phyloP scores from a whole-genome alignment of 2,329 filamentous ascomycete species.

The Aureobasidium sp. region DNA sequence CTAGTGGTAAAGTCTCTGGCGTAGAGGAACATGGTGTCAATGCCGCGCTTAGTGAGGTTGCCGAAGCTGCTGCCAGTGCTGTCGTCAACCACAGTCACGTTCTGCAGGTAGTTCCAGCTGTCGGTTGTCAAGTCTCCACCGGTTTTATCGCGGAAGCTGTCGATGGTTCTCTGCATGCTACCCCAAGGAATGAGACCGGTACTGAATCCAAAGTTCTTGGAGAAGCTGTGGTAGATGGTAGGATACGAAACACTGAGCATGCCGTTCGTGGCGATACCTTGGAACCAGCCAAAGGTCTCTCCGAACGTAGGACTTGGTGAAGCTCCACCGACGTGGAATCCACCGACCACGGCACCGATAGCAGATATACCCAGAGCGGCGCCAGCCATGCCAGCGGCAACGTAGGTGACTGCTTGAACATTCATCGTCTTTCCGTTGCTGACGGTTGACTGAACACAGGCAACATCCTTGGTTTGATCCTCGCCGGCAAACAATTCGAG shows the following conservation, averaged over 20 bases:
- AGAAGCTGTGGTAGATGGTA: conserved; percentile 77
- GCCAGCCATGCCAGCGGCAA: conserved; percentile 78
- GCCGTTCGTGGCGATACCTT: conserved; percentile 88
- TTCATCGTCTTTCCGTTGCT: conserved; percentile 80
- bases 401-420: conserved; percentile 70
- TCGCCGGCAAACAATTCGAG: conserved; percentile 63
- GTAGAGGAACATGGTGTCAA: conserved; percentile 19
- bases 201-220: conserved; percentile 90
- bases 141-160: conserved; percentile 70
- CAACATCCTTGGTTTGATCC: conserved; percentile 53
- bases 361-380: conserved; percentile 70
- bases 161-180: conserved; percentile 73
- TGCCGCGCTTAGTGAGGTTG: conserved; percentile 16
- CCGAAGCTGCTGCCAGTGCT: conserved; percentile 21
- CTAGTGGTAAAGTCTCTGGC: conserved; percentile 30
- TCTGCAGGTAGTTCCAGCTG: conserved; percentile 67
- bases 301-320: conserved; percentile 75
- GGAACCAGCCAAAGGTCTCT: conserved; percentile 84
- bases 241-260: conserved; percentile 93
- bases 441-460: conserved; percentile 75
- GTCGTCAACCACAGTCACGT: conserved; percentile 61
- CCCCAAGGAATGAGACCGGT: conserved; percentile 77
- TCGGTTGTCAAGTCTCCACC: conserved; percentile 82
- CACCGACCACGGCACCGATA: conserved; percentile 60
- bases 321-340: conserved; percentile 46